Base-by-base conservation (phyloP, 345 rosid genomes). In the Zanthoxylum bungeanum region DNA sequence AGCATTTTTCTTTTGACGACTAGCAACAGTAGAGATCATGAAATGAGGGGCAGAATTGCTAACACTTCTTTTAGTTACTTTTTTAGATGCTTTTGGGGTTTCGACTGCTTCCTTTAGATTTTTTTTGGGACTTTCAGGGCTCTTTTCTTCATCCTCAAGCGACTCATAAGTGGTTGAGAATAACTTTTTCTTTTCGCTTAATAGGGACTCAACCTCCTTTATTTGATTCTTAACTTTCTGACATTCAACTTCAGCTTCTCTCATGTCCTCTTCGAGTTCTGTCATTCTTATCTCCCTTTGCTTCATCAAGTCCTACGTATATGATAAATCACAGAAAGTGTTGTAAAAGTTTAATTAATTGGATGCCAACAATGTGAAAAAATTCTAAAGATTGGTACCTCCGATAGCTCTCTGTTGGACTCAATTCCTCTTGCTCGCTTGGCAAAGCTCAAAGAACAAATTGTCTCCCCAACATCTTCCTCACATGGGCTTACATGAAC, bases 1-100 rank as follows among this genome's bases (percentile, higher is more conserved):
- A 56, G 84, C 76, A 30, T 64, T 73, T 82, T 83, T 88, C 77
- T 97, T 91, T 55, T 85, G 89, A 25, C 96, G 90, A 77, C 98
- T 93, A n/a, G 98, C 89, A 4, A 56, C 96, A 9, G 97, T 93
- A 4, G 98, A 84, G 17, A 84, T 74, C 98, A 93, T 93, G 83
- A 91, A 93, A 52, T 93, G 87, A 30, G 98, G 97, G 28, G 79
- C 59, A 52, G 73, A 73, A 34, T 80, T 72, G 9, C 60, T 60
- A 53, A 24, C 59, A 16, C 21, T 77, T 73, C 75, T 70, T 76
- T 80, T 84, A 1, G 64, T 68, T 40, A 68, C 57, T 63, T 77
- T 82, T n/a, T 77, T 81, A 49, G 81, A 62, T 64, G 77, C 25
- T 70, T 17, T 73, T 5, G 84, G 83, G 21, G 85, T 80, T 55